A percentile compares a stretch with the other conserved stretches of the same genome.
Evolutionary conservation across 78 protist species (phyloP).

Genomic region (Dictyostelium brefeldianum): DNA sequence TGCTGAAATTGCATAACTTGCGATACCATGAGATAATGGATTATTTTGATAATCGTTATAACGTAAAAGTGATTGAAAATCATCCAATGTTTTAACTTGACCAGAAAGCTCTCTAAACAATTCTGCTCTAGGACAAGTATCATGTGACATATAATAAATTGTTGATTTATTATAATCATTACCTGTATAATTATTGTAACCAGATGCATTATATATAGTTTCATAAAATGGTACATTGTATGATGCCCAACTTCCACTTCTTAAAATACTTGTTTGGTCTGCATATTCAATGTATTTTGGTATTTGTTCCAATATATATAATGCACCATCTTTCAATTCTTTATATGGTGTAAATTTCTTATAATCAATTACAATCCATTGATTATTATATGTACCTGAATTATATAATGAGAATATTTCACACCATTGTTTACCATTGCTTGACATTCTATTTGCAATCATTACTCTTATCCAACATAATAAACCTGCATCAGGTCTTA

Average conservation of each 20-base stretch:
- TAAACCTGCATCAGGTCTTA: conserved; percentile 63
- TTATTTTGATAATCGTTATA: conserved; percentile 88
- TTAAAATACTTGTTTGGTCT: conserved; percentile 54
- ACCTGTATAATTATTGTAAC: conserved; percentile 54
- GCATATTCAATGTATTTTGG: conserved; percentile 84
- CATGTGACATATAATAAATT: conserved; percentile 51
- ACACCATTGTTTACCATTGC: conserved; percentile 36
- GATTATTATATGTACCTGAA: conserved; percentile 94
- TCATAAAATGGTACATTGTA: conserved; percentile 93
- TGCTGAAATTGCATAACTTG: conserved; percentile 67
- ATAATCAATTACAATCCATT: conserved; percentile 86
- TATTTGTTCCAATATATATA: conserved; percentile 92
- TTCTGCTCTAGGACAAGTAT: conserved; percentile 80
- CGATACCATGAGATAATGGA: conserved; percentile 78
- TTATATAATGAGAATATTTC: conserved; percentile 52
- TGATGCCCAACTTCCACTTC: conserved; percentile 83
- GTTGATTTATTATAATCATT: not conserved
- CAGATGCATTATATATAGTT: conserved; percentile 82
- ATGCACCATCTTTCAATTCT: conserved; percentile 68
- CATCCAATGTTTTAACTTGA: conserved; percentile 54
- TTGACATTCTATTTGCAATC: conserved; percentile 60
- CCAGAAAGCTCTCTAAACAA: conserved; percentile 66
- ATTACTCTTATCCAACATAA: conserved; percentile 78
- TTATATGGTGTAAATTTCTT: conserved; percentile 84
- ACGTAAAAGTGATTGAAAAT: conserved; percentile 71